Evolutionary conservation across 768 basidiomycete species (phyloP).

Genomic region (Suillus occidentalis): DNA sequence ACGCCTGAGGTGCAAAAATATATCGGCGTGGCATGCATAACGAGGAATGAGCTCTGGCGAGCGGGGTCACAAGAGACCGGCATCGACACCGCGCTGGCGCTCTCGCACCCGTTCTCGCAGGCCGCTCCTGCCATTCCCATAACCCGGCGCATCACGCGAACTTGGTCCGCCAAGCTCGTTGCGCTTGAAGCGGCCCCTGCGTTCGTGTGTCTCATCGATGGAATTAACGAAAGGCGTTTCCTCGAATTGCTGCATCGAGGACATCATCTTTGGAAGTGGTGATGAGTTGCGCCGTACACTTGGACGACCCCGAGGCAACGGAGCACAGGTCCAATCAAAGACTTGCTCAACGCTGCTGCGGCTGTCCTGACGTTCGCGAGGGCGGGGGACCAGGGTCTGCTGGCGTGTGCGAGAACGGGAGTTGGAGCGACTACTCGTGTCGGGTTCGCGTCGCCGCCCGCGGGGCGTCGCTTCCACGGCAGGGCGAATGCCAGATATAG

Average conservation of each 20-base stretch:
- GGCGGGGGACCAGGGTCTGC: conserved; percentile 11
- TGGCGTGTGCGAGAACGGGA: conserved; percentile 41
- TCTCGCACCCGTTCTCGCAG: conserved; percentile 41
- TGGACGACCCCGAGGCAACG: conserved; percentile 46
- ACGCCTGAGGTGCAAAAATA: conserved; percentile 6
- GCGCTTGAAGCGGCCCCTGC: conserved; percentile 54
- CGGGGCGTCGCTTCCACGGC: conserved; percentile 47
- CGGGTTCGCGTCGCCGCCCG: conserved; percentile 49
- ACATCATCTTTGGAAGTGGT: conserved; percentile 50
- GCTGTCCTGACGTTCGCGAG: conserved; percentile 22
- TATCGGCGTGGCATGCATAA: conserved; percentile 8
- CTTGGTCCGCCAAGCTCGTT: conserved; percentile 50
- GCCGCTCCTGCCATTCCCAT: conserved; percentile 65
- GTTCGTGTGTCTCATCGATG: conserved; percentile 26
- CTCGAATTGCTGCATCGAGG: conserved; percentile 36
- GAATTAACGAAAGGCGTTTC: conserved; percentile 27
- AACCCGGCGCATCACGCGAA: conserved; percentile 56
- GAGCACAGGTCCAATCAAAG: conserved; percentile 47
- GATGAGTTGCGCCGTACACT: conserved; percentile 55
- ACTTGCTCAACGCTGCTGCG: conserved; percentile 44
- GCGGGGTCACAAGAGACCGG: conserved; percentile 23
- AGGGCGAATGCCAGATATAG: conserved; percentile 35
- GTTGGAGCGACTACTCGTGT: conserved; percentile 40
- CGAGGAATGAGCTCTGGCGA: conserved; percentile 1
- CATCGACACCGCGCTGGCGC: conserved; percentile 24